phyloP scores from a whole-genome alignment of 2,329 filamentous ascomycete species.

The Sphaerostilbella broomeana region DNA sequence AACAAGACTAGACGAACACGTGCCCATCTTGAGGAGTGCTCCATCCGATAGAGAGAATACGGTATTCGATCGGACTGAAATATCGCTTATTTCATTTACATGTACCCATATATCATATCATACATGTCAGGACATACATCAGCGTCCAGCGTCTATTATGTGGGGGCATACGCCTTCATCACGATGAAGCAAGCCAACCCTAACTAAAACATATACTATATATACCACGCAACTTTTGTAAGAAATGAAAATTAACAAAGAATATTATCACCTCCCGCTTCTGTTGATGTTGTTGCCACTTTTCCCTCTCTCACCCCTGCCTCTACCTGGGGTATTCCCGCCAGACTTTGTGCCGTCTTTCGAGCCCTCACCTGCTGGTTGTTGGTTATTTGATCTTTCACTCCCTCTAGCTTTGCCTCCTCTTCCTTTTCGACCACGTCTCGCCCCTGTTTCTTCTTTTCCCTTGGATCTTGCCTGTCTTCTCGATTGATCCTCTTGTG shows the following conservation, averaged over 20 bases:
- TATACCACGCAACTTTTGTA: background rate
- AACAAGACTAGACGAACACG: too few species aligned
- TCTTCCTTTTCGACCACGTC: conserved; percentile 23
- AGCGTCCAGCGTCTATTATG: too few species aligned
- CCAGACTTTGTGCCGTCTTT: conserved; percentile 7
- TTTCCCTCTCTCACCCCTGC: conserved; percentile 12
- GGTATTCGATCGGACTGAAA: too few species aligned
- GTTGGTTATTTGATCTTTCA: conserved; percentile 14
- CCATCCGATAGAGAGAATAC: too few species aligned
- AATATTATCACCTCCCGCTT: background rate
- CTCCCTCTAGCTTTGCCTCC: conserved; percentile 23
- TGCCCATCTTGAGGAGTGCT: too few species aligned
- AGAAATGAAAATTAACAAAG: too few species aligned
- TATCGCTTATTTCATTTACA: too few species aligned
- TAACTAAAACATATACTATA: background rate
- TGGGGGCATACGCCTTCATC: too few species aligned
- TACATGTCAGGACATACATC: too few species aligned
- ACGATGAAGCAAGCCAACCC: too few species aligned
- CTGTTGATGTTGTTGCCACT: too few species aligned
- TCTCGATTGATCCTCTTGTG: conserved; percentile 55
- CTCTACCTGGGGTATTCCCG: conserved; percentile 8
- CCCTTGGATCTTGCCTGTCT: conserved; percentile 36
- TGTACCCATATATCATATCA: too few species aligned
- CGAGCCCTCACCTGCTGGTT: conserved; percentile 14
- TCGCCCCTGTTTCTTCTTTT: conserved; percentile 26